Evolutionary conservation across 768 basidiomycete genomes (phyloP), one percentile per base, ranked within the genome.

Genomic region (Exsudoporus frostii): DNA sequence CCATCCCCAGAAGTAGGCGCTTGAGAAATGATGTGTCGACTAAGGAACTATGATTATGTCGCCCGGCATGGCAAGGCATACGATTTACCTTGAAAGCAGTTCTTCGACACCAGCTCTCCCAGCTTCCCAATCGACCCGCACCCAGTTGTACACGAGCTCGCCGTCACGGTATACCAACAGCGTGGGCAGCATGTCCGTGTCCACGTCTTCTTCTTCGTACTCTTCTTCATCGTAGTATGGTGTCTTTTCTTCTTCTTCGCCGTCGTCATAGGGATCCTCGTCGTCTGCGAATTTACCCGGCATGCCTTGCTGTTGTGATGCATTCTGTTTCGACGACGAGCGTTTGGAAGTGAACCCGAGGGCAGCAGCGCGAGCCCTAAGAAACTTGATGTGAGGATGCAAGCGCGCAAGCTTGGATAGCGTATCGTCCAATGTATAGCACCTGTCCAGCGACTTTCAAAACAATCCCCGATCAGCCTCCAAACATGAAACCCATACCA

Each of bases 61-160:
- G 14, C 19, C 33, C 2, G n/a, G 45, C 22, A 22, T 19, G 0
- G n/a, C 14, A 45, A 24, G 9, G 33, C 41, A 9, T 42, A 25
- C 39, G 43, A 40, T 40, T 50, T 55, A 89, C 88, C 76, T 81
- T 61, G 78, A 74, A 15, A 91, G 74, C 7, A 88, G 71, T 40
- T 88, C 86, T 56, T 88, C 85, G 0, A 91, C 63, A 24, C 84
- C 86, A n/a, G 77, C 78, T 32, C 71, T 63, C 13, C 83, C 84
- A 0, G 86, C 88, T 66, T 90, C 89, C 90, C 89, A 92, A 66
- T 92, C 90, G 5, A 92, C 89, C 24, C 90, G 77, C 9, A 92
- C 86, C 90, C 90, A 92, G 45, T 88, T 89, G 61, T 90, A 81
- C n/a, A 90, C 81, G n/a, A 92, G 80, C 55, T 90, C 82, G 17